These are phyloP conservation scores for Talaromyces sp. DNA, from an alignment of 2,329 filamentous ascomycete species.

Conservation along the genomic window DNA sequence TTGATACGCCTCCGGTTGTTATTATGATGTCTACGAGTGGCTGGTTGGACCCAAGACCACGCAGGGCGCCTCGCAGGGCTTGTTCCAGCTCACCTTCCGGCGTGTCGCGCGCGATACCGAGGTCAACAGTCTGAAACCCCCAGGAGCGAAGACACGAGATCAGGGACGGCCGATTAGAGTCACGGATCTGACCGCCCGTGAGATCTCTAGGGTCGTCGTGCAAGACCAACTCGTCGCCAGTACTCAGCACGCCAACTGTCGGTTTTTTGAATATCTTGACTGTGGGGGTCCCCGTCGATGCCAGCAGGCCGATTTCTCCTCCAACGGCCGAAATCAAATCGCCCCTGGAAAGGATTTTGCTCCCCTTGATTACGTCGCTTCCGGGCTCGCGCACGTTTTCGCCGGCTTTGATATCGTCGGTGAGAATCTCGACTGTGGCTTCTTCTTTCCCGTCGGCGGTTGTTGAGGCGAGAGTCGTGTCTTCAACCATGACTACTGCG, in stretches of 20 bases:
- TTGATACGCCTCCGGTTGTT: conserved; percentile 90
- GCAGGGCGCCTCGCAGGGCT: conserved; percentile 68
- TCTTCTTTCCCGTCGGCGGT: conserved; percentile 82
- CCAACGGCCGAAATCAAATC: conserved; percentile 81
- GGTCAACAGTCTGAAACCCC: conserved; percentile 74
- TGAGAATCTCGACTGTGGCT: conserved; percentile 79
- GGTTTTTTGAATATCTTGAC: conserved; percentile 72
- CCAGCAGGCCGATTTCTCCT: conserved; percentile 85
- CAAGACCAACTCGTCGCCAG: conserved; percentile 87
- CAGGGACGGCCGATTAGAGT: conserved; percentile 86
- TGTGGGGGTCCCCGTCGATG: conserved; percentile 70
- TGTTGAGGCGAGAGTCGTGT: conserved; percentile 70
- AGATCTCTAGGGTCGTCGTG: conserved; percentile 60
- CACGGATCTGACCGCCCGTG: conserved; percentile 77
- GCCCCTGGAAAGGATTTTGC: conserved; percentile 67
- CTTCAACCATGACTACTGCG: conserved; percentile 94
- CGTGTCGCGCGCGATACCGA: conserved; percentile 65
- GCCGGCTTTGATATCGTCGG: conserved; percentile 65
- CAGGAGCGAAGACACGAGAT: conserved; percentile 69
- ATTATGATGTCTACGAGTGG: conserved; percentile 68
- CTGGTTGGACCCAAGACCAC: conserved; percentile 39
- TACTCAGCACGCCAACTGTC: conserved; percentile 80
- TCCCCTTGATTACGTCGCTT: conserved; percentile 70
- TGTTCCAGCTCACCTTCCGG: conserved; percentile 68
- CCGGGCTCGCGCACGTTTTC: conserved; percentile 91